Percentiles rank a stretch among this genome's conserved stretches.
Conservation (phyloP, 257 asterid genomes). For the Pogostemon cablin region DNA sequence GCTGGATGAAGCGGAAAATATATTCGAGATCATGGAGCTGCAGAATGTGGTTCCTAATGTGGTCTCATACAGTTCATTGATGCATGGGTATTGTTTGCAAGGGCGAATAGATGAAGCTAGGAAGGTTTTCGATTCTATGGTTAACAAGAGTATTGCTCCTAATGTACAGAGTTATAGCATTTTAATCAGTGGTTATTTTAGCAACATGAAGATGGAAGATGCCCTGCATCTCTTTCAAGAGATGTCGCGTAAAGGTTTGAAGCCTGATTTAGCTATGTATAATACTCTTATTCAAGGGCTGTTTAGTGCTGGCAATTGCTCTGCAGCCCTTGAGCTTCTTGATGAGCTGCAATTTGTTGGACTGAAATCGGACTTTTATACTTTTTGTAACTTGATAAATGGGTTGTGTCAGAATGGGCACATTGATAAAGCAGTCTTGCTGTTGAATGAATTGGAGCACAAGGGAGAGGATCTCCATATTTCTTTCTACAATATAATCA, state of each 20-base stretch:
- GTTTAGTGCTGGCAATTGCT: neutral
- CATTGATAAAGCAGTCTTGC: neutral
- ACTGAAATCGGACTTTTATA: neutral
- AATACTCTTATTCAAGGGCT: neutral
- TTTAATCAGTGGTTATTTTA: neutral
- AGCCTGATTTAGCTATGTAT: neutral
- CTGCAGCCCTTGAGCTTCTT: neutral
- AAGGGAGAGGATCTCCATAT: neutral
- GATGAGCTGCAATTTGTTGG: conserved; percentile 1
- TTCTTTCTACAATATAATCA: neutral
- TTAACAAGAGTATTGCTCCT: neutral
- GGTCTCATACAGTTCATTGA: neutral
- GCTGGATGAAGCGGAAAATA: neutral
- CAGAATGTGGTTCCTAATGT: neutral
- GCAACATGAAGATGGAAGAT: neutral
- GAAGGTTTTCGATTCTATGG: neutral
- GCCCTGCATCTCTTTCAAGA: neutral
- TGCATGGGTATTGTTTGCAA: neutral
- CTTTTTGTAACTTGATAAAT: neutral
- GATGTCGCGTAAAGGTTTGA: neutral
- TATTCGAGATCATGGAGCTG: neutral
- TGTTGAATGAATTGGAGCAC: neutral
- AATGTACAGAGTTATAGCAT: neutral
- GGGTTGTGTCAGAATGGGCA: neutral
- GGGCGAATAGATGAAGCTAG: neutral